Conservation (phyloP, 2,329 filamentous ascomycete genomes). For the Penicillium capsulatum region DNA sequence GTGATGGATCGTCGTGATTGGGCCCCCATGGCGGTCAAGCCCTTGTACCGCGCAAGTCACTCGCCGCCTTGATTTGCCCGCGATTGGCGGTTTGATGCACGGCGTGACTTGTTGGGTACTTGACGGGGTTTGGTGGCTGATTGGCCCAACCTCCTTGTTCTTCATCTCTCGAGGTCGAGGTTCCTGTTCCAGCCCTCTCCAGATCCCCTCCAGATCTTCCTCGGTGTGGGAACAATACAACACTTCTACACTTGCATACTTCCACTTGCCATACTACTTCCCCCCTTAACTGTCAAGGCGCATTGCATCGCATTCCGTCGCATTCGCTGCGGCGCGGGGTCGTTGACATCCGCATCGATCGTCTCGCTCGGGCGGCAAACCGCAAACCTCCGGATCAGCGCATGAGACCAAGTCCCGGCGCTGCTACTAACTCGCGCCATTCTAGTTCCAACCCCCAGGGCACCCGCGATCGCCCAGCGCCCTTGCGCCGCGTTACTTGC, state of each 20-base stretch:
- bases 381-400: slow-evolving; percentile 10
- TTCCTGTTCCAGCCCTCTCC: too few species aligned
- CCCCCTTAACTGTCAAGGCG: slow-evolving; percentile 7
- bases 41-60: background rate
- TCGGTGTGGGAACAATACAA: background rate
- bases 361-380: too few species aligned
- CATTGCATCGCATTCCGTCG: slow-evolving; percentile 20
- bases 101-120: background rate
- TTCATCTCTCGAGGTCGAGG: too few species aligned
- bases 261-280: slow-evolving; percentile 4
- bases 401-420: slow-evolving; percentile 13
- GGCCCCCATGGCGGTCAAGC: background rate
- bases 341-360: too few species aligned
- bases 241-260: background rate
- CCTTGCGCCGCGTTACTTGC: slow-evolving; percentile 19
- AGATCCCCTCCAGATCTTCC: too few species aligned
- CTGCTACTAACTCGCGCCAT: slow-evolving; percentile 16
- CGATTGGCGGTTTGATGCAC: background rate
- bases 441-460: slow-evolving; percentile 6
- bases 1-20: background rate
- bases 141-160: slow-evolving; percentile 31
- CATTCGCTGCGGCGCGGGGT: slow-evolving; percentile 20
- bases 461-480: slow-evolving; percentile 8
- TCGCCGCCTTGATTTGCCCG: background rate
- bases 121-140: slow-evolving; percentile 16